Evolutionary conservation across 306 rosid species (phyloP), one percentile per base, ranked within the genome.

Genomic region (Cicer yamashitae): DNA sequence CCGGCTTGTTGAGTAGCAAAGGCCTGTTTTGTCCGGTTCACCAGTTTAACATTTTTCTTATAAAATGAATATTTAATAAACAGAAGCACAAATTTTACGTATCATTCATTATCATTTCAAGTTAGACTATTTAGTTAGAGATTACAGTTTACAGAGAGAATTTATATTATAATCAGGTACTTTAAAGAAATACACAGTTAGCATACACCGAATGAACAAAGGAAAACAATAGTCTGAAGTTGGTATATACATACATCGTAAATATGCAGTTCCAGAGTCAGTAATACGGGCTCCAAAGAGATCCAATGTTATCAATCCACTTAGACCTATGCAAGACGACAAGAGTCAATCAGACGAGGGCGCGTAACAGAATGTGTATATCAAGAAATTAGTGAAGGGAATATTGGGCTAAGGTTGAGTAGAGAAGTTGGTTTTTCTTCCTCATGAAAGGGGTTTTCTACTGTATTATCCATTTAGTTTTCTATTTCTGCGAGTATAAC

Each of bases 231-330:
- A 45, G 34, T 57, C 56, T 76, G 54, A 80, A 67, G 43, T 72
- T 61, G 48, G 47, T 17, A 70, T 38, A 58, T 62, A 77, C 97
- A 61, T 91, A 94, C 99, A 80, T 78, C 85, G 89, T 70, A 94
- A 77, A 87, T 81, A 83, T 65, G 84, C 25, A 45, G 92, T 86
- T 82, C 99, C 99, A 15, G 87, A 73, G 71, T 94, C 99, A 25
- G 97, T 83, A 78, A 92, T 90, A 41, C 81, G 96, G 60, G 99
- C 97, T 71, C 97, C 99, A 66, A 94, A 92, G 65, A 94, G 97
- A 90, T 94, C 99, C 82, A 94, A 79, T 74, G 90, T 92, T 67
- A 84, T 82, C 86, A 94, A 86, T 57, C 91, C 93, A 73, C 87
- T 88, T 83, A 94, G 82, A 85, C 90, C 99, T 94, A 87, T 69